phyloP scores from a whole-genome alignment of 768 basidiomycete species.

The Lanmaoa rubissima region DNA sequence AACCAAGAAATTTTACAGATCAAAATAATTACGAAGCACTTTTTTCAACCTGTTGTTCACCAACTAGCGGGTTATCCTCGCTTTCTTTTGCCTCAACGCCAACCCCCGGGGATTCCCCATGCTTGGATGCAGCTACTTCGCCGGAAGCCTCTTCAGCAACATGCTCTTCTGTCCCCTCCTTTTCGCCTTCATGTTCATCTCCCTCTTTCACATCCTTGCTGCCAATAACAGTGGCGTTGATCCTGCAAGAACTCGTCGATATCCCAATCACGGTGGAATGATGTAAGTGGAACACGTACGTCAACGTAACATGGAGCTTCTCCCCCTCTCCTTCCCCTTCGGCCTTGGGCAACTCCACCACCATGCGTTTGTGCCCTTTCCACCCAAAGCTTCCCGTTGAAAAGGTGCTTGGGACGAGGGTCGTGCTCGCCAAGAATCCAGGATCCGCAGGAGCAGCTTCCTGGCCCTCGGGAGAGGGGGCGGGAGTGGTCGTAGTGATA shows the following conservation, averaged over 20 bases:
- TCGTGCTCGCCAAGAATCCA: constrained; percentile 57
- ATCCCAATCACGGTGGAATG: neutral
- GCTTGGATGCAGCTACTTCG: constrained; percentile 25
- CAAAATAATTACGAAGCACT: constrained; percentile 11
- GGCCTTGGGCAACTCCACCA: constrained; percentile 56
- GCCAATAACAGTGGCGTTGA: constrained; percentile 75
- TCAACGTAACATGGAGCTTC: constrained; percentile 71
- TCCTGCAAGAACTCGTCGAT: constrained; percentile 37
- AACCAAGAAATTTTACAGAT: constrained; percentile 8
- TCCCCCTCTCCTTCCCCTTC: constrained; percentile 49
- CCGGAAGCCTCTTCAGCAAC: constrained; percentile 30
- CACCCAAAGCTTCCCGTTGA: constrained; percentile 80
- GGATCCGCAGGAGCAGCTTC: constrained; percentile 45
- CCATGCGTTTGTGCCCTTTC: constrained; percentile 72
- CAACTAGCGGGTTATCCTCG: constrained; percentile 18
- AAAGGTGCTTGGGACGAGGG: constrained; percentile 60
- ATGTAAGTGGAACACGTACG: constrained; percentile 45
- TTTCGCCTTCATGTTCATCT: constrained; percentile 35
- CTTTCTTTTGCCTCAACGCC: constrained; percentile 21
- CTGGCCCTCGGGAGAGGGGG: constrained; percentile 40
- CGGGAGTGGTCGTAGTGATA: constrained; percentile 66
- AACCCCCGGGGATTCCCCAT: constrained; percentile 21
- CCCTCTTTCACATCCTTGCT: constrained; percentile 55
- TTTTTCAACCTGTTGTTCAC: constrained; percentile 20
- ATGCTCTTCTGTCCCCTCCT: constrained; percentile 22